Base-by-base conservation (phyloP, 257 asterid species). In the Thymus mandschuricus region DNA sequence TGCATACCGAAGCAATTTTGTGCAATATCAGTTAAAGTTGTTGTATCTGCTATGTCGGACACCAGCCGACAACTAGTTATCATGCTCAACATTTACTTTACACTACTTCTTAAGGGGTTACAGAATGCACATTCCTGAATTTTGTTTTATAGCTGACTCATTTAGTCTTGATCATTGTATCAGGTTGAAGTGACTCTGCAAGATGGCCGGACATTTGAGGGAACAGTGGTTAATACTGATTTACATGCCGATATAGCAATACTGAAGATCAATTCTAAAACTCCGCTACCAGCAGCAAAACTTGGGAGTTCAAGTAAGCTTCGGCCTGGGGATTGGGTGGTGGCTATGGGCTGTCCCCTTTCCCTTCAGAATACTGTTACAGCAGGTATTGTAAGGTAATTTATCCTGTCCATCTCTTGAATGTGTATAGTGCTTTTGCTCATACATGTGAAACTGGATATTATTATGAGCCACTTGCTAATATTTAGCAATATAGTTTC, bases 321-420 rank as follows among this genome's bases (percentile, higher is more conserved):
- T 81, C 96, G 97, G 51, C 98, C 98, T 52, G 98, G 97, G 73
- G 98, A 90, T 73, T 90, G 96, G 98, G 98, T 87, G 81, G 78
- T 89, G 72, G 98, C 98, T 64, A 61, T 92, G 95, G 98, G 98
- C 11, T 90, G 97, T 60, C 98, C 98, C 62, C 90, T 87, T 61
- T 79, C 96, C 54, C 93, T 92, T 72, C 98, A 92, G 75, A 90
- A 92, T 85, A 90, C 97, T 34, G 55, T 90, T 66, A 92, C 98
- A 30, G 96, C 96, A 9, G 98, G 98, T 63, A 92, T 90, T 78
- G 90, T 92, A 56, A 92, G 97, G 98, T 90, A 87, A 66, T 58
- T 73, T 60, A 43, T 51, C 59, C 66, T 70, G 44, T 21, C 73
- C 57, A 40, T 75, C 51, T 56, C 29, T 40, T 52, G 30, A 10